Percentiles rank a stretch among this genome's conserved stretches.
Evolutionary conservation across 345 rosid genomes (phyloP).

Genomic region (Reutealis trisperma): DNA sequence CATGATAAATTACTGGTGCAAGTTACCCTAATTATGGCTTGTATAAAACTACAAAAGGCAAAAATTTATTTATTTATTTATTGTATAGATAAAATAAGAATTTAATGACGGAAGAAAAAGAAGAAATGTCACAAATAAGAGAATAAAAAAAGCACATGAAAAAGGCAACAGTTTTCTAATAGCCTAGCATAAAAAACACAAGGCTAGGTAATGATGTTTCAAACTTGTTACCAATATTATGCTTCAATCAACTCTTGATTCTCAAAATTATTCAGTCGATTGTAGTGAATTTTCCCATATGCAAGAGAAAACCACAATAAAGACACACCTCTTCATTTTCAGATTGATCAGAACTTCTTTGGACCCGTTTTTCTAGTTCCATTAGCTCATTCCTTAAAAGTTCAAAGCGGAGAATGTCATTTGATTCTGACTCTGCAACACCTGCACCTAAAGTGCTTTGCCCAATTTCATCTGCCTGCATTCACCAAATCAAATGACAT

Average conservation of each 20-base stretch:
- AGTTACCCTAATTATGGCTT: not conserved
- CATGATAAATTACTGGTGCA: not conserved
- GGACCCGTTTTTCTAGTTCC: conserved; percentile 91
- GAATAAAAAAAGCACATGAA: not conserved
- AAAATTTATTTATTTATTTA: not conserved
- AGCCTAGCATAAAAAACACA: not conserved
- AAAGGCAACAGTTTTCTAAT: not conserved
- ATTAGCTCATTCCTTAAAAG: conserved; percentile 80
- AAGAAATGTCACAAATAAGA: not conserved
- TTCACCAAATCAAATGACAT: conserved; percentile 18
- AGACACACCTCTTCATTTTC: conserved; percentile 62
- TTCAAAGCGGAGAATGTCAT: conserved; percentile 77
- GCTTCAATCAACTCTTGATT: not conserved
- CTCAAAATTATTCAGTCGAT: not conserved
- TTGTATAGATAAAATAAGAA: not conserved
- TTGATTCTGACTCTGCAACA: conserved; percentile 48
- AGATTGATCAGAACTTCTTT: conserved; percentile 65
- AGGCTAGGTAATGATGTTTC: not conserved
- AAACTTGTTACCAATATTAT: not conserved
- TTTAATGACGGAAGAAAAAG: not conserved
- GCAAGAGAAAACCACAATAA: not conserved
- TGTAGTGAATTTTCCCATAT: not conserved
- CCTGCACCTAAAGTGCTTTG: conserved; percentile 35
- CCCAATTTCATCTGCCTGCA: conserved; percentile 58
- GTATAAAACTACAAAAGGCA: not conserved